A percentile compares a stretch with the other conserved stretches of the same genome.
These are phyloP conservation scores for Solidago caesia DNA, from an alignment of 129 eudicot genomes.

Conservation along the genomic window DNA sequence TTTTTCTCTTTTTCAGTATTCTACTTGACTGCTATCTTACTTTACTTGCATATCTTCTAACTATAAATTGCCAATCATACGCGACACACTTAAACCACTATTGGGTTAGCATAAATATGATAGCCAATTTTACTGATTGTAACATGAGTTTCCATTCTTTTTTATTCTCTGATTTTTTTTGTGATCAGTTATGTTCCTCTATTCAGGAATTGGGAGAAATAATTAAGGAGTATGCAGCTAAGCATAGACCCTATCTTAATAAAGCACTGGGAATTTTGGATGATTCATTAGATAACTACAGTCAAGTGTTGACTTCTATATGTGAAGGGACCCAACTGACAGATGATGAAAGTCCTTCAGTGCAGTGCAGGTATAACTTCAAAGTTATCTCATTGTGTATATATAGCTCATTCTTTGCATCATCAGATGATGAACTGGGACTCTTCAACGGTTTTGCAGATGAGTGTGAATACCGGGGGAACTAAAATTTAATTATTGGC, in stretches of 20 bases:
- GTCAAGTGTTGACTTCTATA: constrained; percentile 51
- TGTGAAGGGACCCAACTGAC: constrained; percentile 35
- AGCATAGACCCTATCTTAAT: constrained; percentile 52
- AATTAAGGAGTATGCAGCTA: constrained; percentile 42
- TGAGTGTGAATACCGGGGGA: too few relatives aligned
- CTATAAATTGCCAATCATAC: too few relatives aligned
- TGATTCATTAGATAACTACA: constrained; percentile 50
- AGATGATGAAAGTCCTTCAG: constrained; percentile 41
- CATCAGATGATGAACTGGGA: too few relatives aligned
- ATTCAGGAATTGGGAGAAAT: constrained; percentile 68
- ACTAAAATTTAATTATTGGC: too few relatives aligned
- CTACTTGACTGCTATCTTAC: constrained; percentile 8
- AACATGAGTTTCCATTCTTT: neutral
- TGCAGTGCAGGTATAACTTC: constrained; percentile 43
- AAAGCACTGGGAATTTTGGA: constrained; percentile 43
- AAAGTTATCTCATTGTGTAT: neutral
- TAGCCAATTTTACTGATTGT: neutral
- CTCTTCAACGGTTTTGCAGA: too few relatives aligned
- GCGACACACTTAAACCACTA: too few relatives aligned
- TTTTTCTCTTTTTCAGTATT: neutral
- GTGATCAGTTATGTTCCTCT: constrained; percentile 9
- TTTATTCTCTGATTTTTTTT: neutral
- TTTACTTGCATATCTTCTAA: neutral
- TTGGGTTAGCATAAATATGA: too few relatives aligned
- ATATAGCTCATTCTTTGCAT: too few relatives aligned